phyloP scores from a whole-genome alignment of 306 rosid species.

The Sicyos edulis region DNA sequence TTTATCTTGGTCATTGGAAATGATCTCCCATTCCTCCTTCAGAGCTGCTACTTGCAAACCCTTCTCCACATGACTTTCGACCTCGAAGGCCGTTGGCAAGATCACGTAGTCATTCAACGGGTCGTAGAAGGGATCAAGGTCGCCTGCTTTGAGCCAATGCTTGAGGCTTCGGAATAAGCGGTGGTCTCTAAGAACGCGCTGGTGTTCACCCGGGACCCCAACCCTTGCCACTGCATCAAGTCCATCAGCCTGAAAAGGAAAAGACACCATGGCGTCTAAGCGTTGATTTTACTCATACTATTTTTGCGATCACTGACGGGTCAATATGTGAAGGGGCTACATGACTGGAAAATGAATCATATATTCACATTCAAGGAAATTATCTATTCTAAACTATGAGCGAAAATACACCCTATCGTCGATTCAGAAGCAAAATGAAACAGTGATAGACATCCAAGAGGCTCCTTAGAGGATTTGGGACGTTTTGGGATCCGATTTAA shows the following conservation, averaged over 20 bases:
- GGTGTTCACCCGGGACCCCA: constrained; percentile 86
- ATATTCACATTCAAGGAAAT: not conserved
- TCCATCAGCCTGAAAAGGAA: constrained; percentile 73
- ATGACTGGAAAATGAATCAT: not conserved
- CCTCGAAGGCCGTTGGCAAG: constrained; percentile 72
- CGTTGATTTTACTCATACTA: not conserved
- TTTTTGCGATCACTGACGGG: not conserved
- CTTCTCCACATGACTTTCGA: constrained; percentile 49
- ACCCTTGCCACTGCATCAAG: constrained; percentile 83
- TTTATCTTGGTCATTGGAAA: constrained; percentile 40
- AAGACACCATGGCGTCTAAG: not conserved
- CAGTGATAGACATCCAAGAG: not conserved
- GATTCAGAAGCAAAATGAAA: not conserved
- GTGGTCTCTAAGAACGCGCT: constrained; percentile 75
- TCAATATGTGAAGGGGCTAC: not conserved
- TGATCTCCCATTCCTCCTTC: constrained; percentile 94
- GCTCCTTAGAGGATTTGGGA: not conserved
- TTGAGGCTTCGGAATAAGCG: constrained; percentile 80
- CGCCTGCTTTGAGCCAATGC: constrained; percentile 90
- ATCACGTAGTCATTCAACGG: constrained; percentile 91
- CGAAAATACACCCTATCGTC: not conserved
- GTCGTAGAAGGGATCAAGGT: constrained; percentile 80
- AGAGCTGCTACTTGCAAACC: constrained; percentile 66
- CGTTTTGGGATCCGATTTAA: not conserved
- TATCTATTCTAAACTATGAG: not conserved